phyloP scores from a whole-genome alignment of 2,329 filamentous ascomycete genomes.

The Stachybotrys elegans region DNA sequence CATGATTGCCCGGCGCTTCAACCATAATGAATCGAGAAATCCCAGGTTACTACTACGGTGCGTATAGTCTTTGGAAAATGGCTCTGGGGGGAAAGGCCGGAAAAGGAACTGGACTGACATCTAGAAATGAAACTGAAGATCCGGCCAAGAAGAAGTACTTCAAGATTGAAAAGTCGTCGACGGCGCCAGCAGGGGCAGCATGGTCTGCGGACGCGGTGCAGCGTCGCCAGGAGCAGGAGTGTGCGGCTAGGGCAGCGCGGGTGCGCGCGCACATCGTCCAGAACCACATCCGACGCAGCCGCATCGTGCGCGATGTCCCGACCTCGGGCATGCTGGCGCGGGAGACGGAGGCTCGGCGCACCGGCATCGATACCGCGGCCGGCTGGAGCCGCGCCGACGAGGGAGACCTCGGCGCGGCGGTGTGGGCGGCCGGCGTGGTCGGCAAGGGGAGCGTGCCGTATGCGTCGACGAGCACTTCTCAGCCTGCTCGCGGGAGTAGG shows the following conservation, averaged over 20 bases:
- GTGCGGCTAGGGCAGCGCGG: slow-evolving; percentile 19
- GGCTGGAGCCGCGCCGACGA: slow-evolving; percentile 16
- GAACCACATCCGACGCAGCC: slow-evolving; percentile 33
- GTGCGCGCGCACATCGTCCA: slow-evolving; percentile 24
- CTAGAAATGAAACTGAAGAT: slow-evolving; percentile 37
- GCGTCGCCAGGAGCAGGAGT: slow-evolving; percentile 43
- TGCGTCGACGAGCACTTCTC: slow-evolving; percentile 19
- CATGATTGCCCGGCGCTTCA: too few species aligned
- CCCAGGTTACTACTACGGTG: slow-evolving; percentile 53
- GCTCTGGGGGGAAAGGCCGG: too few species aligned
- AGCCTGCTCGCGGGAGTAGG: slow-evolving; percentile 6
- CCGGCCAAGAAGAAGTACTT: slow-evolving; percentile 61
- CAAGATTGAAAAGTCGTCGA: slow-evolving; percentile 55
- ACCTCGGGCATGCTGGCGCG: slow-evolving; percentile 18
- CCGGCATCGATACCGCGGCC: slow-evolving; percentile 8
- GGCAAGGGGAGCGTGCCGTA: slow-evolving; percentile 35
- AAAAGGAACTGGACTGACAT: too few species aligned
- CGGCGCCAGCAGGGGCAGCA: slow-evolving; percentile 41
- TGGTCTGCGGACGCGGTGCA: slow-evolving; percentile 58
- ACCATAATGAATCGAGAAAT: slow-evolving; percentile 34
- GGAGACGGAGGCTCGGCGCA: slow-evolving; percentile 16
- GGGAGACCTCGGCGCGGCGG: slow-evolving; percentile 21
- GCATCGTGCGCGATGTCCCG: slow-evolving; percentile 28
- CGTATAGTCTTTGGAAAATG: too few species aligned
- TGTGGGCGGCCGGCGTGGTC: slow-evolving; percentile 33